Base-by-base conservation (phyloP, 1,284 basidiomycete species). In the Cutaneotrichosporon mucoides region DNA sequence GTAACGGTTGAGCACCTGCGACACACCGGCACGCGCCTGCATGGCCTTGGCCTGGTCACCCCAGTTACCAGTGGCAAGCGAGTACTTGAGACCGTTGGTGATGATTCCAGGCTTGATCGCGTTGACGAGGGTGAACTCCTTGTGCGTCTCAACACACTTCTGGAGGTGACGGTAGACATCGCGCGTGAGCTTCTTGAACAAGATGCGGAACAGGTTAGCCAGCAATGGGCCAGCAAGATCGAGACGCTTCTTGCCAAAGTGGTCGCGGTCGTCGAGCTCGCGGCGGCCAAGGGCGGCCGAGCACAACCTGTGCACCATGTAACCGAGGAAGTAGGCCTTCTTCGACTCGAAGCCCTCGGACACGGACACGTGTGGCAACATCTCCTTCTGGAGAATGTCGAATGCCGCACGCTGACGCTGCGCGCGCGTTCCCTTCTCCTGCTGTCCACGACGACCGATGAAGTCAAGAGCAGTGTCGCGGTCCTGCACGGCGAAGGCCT, bases 281-380 rank as follows among this genome's bases (percentile, higher is more conserved):
- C 96, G 84, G 57, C 96, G 84, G 73, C 98, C 94, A 69, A 99
- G 79, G 13, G 93, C 93, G 44, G 96, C 94, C 13, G 97, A 85
- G 5, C 97, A 81, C 34, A 99, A 83, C 60, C 96, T 88, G 80
- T 99, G 95, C 53, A 98, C 90, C 95, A 99, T 99, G 79, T 98
- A 99, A n/a, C 96, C 96, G 65, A 99, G 93, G 84, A 99, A 99
- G 80, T 94, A 99, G 3, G 96, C 96, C 79, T 99, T 99, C 82
- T 96, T 96, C 43, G 91, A 94, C 79, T 96, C 92, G 40, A 92
- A 94, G 8, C 94, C 94, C 76, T 96, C 93, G 1, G 88, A 85
- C 84, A 94, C 95, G 4, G 95, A 95, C 35, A 99, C 88, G 75
- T 99, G 96, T 0, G 96, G 96, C 49, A 99, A 77, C 89, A 99